Evolutionary conservation across 805 yeast genomes (phyloP), one percentile per base, ranked within the genome.

Genomic region (Saturnispora mendoncae): DNA sequence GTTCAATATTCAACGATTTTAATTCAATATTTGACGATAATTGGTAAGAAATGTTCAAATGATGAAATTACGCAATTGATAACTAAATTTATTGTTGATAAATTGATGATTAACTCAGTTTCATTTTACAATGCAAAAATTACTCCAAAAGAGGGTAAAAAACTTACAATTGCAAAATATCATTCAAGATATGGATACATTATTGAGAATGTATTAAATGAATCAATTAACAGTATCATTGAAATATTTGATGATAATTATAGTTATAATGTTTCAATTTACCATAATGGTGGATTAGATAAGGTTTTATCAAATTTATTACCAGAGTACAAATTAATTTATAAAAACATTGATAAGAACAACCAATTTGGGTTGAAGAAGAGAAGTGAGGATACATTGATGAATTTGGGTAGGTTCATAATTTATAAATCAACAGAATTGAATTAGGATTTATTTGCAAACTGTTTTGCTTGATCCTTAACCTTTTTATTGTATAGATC

Each of bases 191-290:
- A 46, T 29, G 46, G 49, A 4, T 53, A 51, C 26, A 28, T 48
- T 12, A 39, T 60, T 18, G 65, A 63, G 43, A 45, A 43, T 24
- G 47, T 54, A 6, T 38, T 76, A 4, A 58, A 77, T 31, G 90
- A 81, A 46, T 63, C 80, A 20, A 58, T 84, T 18, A 80, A 84
- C 52, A 65, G 74, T 2, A 53, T 87, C 5, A 85, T 76, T 59
- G 96, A 86, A 45, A 67, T 87, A 6, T 92, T 81, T 61, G 83
- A 83, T 12, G 97, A 92, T 61, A 71, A 71, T 28, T 81, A 68
- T 51, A 71, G 66, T 13, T 87, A 86, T 53, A 95, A 86, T 55
- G 62, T 59, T 20, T 74, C 76, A 3, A 72, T 84, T 1, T 90
- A 80, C 58, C 83, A 80, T 20, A 57, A 68, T 8, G 69, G 69